Evolutionary conservation across 176 grass and related monocot genomes (phyloP).

Genomic region (Oryza glaberrima): DNA sequence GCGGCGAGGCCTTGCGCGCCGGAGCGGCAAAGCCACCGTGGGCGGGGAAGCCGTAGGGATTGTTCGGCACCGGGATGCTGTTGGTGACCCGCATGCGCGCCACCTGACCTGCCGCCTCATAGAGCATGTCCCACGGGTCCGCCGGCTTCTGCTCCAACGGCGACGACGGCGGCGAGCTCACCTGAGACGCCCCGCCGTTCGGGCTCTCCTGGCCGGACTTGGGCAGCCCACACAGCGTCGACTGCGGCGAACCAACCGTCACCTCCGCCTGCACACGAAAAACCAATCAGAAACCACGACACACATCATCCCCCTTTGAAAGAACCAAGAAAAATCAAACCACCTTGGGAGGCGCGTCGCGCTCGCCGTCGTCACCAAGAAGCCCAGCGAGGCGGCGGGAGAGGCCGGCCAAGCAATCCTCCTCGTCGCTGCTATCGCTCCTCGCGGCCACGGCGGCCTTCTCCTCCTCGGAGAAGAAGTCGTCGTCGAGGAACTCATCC

Average conservation of each 20-base stretch:
- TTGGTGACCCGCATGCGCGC: constrained; percentile 49
- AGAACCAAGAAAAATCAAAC: neutral
- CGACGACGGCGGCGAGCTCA: constrained; percentile 74
- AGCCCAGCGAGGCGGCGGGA: constrained; percentile 40
- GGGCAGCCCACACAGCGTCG: constrained; percentile 60
- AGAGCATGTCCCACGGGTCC: constrained; percentile 62
- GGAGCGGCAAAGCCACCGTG: constrained; percentile 8
- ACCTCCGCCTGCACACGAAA: constrained; percentile 16
- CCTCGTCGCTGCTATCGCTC: constrained; percentile 74
- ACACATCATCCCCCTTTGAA: neutral
- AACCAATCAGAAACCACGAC: neutral
- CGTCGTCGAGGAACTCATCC: constrained; percentile 71
- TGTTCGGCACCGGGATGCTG: constrained; percentile 12
- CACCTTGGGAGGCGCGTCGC: constrained; percentile 19
- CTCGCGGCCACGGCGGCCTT: constrained; percentile 61
- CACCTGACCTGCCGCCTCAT: constrained; percentile 69
- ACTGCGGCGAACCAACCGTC: constrained; percentile 69
- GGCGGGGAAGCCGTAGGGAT: neutral
- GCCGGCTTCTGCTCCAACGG: constrained; percentile 59
- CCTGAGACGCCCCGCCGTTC: constrained; percentile 53
- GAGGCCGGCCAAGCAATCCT: constrained; percentile 41
- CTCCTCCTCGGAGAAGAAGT: constrained; percentile 78
- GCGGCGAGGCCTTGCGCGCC: constrained; percentile 34
- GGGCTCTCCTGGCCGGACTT: constrained; percentile 69
- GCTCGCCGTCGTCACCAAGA: neutral